These are phyloP conservation scores for Neoboletus magnificus DNA, from an alignment of 768 basidiomycete species.

Conservation along the genomic window DNA sequence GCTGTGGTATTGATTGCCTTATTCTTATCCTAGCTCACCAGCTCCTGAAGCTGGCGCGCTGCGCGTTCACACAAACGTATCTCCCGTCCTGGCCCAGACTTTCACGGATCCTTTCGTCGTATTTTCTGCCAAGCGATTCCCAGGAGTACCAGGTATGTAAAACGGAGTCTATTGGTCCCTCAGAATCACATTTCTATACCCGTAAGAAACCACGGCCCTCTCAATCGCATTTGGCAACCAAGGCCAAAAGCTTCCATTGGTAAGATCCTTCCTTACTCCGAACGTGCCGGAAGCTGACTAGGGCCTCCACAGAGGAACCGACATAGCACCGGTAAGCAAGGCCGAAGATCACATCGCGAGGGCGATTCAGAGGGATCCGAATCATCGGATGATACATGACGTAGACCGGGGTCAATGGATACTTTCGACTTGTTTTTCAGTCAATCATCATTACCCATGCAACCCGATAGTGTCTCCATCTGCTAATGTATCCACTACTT, in stretches of 20 bases:
- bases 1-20: slow-evolving; percentile 22
- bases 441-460: slow-evolving; percentile 23
- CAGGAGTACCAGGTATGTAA: slow-evolving; percentile 80
- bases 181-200: slow-evolving; percentile 21
- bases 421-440: slow-evolving; percentile 9
- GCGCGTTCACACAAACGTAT: slow-evolving; percentile 62
- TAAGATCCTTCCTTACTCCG: slow-evolving; percentile 40
- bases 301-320: slow-evolving; percentile 63
- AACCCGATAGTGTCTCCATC: slow-evolving; percentile 17
- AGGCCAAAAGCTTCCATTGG: slow-evolving; percentile 85
- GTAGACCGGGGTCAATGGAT: slow-evolving; percentile 8
- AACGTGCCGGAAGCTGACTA: slow-evolving; percentile 17
- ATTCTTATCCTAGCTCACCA: slow-evolving; percentile 49
- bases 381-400: slow-evolving; percentile 58
- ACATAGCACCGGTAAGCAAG: slow-evolving; percentile 65
- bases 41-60: slow-evolving; percentile 67
- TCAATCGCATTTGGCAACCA: slow-evolving; percentile 88
- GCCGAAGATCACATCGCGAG: slow-evolving; percentile 53
- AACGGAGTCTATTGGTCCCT: slow-evolving; percentile 10
- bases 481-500: slow-evolving; percentile 25
- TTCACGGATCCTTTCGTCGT: slow-evolving; percentile 85
- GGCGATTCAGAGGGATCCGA: slow-evolving; percentile 62
- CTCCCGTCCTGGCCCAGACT: slow-evolving; percentile 78
- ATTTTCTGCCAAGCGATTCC: slow-evolving; percentile 91
- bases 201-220: slow-evolving; percentile 77